Evolutionary conservation across 306 rosid species (phyloP).

Genomic region (Macrotyloma uniflorum): DNA sequence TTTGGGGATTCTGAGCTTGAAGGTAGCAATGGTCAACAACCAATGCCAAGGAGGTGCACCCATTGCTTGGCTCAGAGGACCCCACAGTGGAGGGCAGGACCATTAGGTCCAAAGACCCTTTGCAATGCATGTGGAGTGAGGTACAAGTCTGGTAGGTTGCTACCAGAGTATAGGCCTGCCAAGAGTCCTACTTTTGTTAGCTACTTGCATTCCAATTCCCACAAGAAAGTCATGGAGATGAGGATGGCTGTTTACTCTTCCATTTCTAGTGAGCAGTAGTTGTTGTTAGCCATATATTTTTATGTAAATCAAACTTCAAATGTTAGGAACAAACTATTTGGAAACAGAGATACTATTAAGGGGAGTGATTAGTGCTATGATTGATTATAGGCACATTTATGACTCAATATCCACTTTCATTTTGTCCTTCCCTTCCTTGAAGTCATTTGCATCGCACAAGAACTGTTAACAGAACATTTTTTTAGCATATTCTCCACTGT

Average conservation of each 20-base stretch:
- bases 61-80: constrained; percentile 73
- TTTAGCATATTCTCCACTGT: too few species aligned
- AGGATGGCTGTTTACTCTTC: constrained; percentile 52
- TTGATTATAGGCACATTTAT: constrained; percentile 27
- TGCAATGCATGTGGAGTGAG: constrained; percentile 85
- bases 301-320: constrained; percentile 43
- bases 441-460: neutral
- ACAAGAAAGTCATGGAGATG: constrained; percentile 83
- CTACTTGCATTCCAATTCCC: constrained; percentile 72
- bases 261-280: constrained; percentile 34
- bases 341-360: constrained; percentile 25
- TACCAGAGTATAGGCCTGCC: constrained; percentile 77
- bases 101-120: constrained; percentile 74
- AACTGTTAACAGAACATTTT: too few species aligned
- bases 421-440: constrained; percentile 1
- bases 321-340: constrained; percentile 39
- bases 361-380: constrained; percentile 22
- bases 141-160: constrained; percentile 68
- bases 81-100: constrained; percentile 84
- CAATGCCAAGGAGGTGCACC: constrained; percentile 58
- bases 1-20: constrained; percentile 14
- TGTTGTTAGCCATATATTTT: constrained; percentile 22
- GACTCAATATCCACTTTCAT: constrained; percentile 18
- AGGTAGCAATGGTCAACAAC: constrained; percentile 34
- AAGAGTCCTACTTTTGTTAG: constrained; percentile 75